These are phyloP conservation scores for Sphaerulina musiva DNA, from an alignment of 2,329 filamentous ascomycete genomes.

Conservation along the genomic window DNA sequence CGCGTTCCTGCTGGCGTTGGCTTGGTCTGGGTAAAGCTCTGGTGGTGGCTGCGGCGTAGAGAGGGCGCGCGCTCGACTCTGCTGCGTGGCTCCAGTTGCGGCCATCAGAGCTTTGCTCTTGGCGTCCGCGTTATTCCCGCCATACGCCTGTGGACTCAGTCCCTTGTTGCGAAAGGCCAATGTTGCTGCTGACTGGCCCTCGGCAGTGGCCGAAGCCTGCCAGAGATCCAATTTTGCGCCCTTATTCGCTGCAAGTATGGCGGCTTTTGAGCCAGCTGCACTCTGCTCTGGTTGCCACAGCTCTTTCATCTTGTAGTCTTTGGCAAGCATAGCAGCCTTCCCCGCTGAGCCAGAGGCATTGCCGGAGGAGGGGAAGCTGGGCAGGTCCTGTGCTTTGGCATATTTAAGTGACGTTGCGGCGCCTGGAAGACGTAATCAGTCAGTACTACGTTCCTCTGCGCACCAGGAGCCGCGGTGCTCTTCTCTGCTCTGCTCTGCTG, in stretches of 20 bases:
- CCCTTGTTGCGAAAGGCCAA: conserved; percentile 56
- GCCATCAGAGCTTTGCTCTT: conserved; percentile 64
- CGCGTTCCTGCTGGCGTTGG: conserved; percentile 60
- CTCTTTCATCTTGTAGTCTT: conserved; percentile 56
- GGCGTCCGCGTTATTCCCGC: conserved; percentile 46
- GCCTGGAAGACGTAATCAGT: conserved; percentile 36
- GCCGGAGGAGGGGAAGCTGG: conserved; percentile 67
- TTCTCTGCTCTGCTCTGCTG: no score
- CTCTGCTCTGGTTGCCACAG: conserved; percentile 59
- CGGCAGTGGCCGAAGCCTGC: conserved; percentile 44
- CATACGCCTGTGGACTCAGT: conserved; percentile 41
- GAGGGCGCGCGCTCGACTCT: conserved; percentile 55
- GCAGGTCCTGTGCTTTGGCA: conserved; percentile 65
- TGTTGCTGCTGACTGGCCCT: conserved; percentile 62
- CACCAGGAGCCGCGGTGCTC: not conserved
- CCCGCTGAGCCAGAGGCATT: conserved; percentile 60
- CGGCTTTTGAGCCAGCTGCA: conserved; percentile 65
- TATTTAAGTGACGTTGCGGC: conserved; percentile 61
- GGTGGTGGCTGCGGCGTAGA: conserved; percentile 49
- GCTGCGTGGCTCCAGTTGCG: conserved; percentile 67
- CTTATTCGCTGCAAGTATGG: conserved; percentile 57
- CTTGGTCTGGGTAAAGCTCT: conserved; percentile 49
- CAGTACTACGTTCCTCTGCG: not conserved
- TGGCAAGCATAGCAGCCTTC: conserved; percentile 53
- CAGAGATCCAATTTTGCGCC: conserved; percentile 48